Evolutionary conservation across 208 protist species (phyloP).

Genomic region (Trypanosoma lewisi): DNA sequence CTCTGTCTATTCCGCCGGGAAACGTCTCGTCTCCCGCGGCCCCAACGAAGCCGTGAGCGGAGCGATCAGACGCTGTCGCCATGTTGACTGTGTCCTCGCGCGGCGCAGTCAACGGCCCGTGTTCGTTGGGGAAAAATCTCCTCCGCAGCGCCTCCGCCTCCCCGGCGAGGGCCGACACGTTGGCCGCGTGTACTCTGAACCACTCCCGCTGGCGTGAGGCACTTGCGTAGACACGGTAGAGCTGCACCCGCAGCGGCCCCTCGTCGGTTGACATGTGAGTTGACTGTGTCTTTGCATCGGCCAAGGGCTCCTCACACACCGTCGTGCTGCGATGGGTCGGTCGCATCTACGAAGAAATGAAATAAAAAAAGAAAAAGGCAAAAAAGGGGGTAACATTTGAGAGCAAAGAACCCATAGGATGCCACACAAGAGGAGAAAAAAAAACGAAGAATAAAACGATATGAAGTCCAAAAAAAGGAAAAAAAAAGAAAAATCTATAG

Average conservation of each 20-base stretch:
- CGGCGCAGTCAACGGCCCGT: background rate
- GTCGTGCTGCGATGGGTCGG: background rate
- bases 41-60: too few species aligned
- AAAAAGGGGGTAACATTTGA: background rate
- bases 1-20: too few species aligned
- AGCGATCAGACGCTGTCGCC: too few species aligned
- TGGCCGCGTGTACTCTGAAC: constrained; percentile 20
- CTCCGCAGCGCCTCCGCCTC: constrained; percentile 14
- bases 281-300: background rate
- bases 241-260: constrained; percentile 9
- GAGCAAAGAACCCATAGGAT: background rate
- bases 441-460: background rate
- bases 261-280: background rate
- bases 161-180: constrained; percentile 7
- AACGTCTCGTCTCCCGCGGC: too few species aligned
- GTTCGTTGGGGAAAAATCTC: constrained; percentile 20
- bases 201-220: constrained; percentile 23
- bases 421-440: background rate
- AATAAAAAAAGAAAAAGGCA: constrained; percentile 4
- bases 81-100: background rate
- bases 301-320: too few species aligned
- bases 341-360: constrained; percentile 7
- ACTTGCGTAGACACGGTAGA: constrained; percentile 25
- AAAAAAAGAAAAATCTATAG: background rate
- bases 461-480: background rate